Evolutionary conservation across 306 rosid genomes (phyloP).

Genomic region (Acacia melanoxylon): DNA sequence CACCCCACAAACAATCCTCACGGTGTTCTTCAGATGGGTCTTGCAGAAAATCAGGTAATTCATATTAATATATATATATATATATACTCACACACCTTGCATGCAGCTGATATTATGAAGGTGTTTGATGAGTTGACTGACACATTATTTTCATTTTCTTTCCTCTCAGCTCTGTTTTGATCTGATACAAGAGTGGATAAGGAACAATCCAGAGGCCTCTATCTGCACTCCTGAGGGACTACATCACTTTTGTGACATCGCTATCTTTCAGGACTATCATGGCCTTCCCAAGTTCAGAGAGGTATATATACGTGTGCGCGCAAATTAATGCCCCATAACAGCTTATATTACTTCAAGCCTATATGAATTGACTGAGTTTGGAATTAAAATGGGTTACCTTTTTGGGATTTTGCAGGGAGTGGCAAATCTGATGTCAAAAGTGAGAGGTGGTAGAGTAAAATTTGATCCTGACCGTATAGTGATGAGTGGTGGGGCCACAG

Average conservation of each 20-base stretch:
- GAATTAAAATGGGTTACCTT: neutral
- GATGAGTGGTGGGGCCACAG: constrained; percentile 73
- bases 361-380: neutral
- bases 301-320: constrained; percentile 3
- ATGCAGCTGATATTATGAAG: neutral
- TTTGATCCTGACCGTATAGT: constrained; percentile 55
- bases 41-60: constrained; percentile 64
- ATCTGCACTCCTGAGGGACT: neutral
- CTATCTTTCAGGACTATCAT: constrained; percentile 6
- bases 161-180: neutral
- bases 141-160: neutral
- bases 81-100: neutral
- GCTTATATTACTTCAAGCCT: neutral
- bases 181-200: neutral
- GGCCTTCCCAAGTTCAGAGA: constrained; percentile 50
- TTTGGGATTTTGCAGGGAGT: constrained; percentile 37
- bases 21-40: constrained; percentile 74
- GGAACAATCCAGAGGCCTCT: neutral
- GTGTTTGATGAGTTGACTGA: neutral
- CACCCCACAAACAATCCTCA: constrained; percentile 41
- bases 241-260: neutral
- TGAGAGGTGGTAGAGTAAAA: constrained; percentile 1
- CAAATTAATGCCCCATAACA: neutral
- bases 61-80: neutral
- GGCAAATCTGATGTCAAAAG: constrained; percentile 8